phyloP scores from a whole-genome alignment of 1,284 basidiomycete species.

The Boletus mariae region DNA sequence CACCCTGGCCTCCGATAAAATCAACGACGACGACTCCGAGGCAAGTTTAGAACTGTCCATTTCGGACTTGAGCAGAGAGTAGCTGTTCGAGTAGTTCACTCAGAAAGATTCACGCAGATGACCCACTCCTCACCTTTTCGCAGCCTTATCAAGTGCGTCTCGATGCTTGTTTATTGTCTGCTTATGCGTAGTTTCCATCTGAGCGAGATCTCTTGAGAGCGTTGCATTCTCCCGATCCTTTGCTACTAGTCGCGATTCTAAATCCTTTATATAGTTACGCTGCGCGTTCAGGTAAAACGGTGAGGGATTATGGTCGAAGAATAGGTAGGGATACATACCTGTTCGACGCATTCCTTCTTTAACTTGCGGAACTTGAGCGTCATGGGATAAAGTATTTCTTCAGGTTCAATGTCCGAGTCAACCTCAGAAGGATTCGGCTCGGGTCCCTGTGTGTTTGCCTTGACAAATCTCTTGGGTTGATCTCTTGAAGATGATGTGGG shows the following conservation, averaged over 20 bases:
- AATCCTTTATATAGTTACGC: constrained; percentile 16
- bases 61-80: constrained; percentile 23
- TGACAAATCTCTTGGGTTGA: constrained; percentile 5
- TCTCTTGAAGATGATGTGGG: constrained; percentile 8
- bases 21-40: constrained; percentile 9
- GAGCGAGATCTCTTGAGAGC: constrained; percentile 16
- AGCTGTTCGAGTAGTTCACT: constrained; percentile 11
- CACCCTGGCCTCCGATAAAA: constrained; percentile 23
- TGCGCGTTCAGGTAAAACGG: constrained; percentile 2
- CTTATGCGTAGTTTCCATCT: constrained; percentile 16
- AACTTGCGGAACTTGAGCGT: constrained; percentile 1
- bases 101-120: not conserved
- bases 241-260: constrained; percentile 20
- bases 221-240: constrained; percentile 16
- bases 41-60: constrained; percentile 22
- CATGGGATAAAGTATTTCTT: constrained; percentile 1
- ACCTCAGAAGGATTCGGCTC: not conserved
- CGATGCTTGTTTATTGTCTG: constrained; percentile 14
- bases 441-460: constrained; percentile 8
- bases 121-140: constrained; percentile 17
- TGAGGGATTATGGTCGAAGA: not conserved
- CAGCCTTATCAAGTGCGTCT: constrained; percentile 19
- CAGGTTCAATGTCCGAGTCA: not conserved
- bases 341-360: constrained; percentile 10
- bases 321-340: constrained; percentile 7